Evolutionary conservation across 495 filamentous ascomycete genomes (phyloP), one percentile per base, ranked within the genome.

Genomic region (Trichoderma virens): DNA sequence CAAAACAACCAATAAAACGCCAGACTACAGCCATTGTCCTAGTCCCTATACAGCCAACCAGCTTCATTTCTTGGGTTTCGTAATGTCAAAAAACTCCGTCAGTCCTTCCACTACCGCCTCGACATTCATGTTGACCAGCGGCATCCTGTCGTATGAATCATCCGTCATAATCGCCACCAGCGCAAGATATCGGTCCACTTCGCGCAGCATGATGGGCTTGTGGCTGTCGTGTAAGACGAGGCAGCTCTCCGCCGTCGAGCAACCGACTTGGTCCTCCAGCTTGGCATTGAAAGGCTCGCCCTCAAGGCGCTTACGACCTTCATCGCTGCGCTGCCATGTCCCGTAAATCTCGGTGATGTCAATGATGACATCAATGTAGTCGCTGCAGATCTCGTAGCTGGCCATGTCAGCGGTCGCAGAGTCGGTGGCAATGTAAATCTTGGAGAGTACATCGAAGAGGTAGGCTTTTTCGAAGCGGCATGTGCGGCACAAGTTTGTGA

Each of bases 381-480:
- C 94, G 30, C 90, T 94, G 73, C 95, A 98, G 69, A 98, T 94
- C 78, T 97, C 94, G 73, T 98, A 98, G 72, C 88, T 90, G 23
- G 87, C 86, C 81, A 96, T 91, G 68, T 97, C 92, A 38, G 93
- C 90, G 5, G 95, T 94, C 25, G 88, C 88, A 14, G 89, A 92
- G 72, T 98, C 94, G 11, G 92, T 96, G 5, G 95, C 94, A 64
- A 98, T 95, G 74, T 98, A 98, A 64, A 98, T 96, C 78, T 98
- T 98, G 76, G 90, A 96, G 62, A 94, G 80, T 14, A 97, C 91
- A 72, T 98, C 94, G 69, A 98, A 98, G 14, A 98, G 82, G 73
- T 97, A 98, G 0, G 92, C 93, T 78, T 98, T 98, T 71, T 98
- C 92, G 69, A 98, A 96, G 6, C 89, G 87, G 71, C 92, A 97